Conservation (phyloP, 495 filamentous ascomycete genomes). For the Penicillium bovifimosum region DNA sequence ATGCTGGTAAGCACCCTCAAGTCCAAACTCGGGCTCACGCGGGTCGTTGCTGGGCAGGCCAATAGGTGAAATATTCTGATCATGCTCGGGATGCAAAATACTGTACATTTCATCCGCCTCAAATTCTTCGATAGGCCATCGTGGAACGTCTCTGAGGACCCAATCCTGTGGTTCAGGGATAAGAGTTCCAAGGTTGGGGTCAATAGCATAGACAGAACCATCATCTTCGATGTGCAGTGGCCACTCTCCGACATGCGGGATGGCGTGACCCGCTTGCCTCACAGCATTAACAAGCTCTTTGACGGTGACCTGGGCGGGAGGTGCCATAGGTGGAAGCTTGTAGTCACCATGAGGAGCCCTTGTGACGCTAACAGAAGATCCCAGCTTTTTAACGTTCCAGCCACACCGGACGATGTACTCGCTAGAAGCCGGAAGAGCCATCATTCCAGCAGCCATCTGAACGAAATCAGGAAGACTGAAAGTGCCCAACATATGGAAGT, state of each 20-base stretch:
- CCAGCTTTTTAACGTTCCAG: no score
- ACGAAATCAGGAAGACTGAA: background rate
- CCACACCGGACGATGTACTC: conserved; percentile 27
- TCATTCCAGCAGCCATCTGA: background rate
- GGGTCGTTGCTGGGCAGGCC: no score
- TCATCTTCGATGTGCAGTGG: background rate
- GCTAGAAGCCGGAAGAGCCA: conserved; percentile 30
- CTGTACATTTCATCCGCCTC: background rate
- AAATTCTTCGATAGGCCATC: background rate
- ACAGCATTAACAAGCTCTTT: no score
- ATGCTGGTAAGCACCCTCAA: no score
- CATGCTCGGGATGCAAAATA: background rate
- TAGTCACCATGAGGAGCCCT: no score
- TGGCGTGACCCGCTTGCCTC: no score
- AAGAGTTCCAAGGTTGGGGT: background rate
- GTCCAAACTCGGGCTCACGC: no score
- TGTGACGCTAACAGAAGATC: no score
- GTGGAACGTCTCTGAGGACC: background rate
- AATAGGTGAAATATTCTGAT: background rate
- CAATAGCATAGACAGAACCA: background rate
- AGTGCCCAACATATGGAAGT: conserved; percentile 28
- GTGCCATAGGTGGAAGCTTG: no score
- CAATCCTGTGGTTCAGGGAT: background rate
- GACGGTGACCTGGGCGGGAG: no score
- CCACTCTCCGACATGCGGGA: background rate